Percentiles rank a stretch among this genome's conserved stretches.
phyloP scores from a whole-genome alignment of 345 rosid genomes.

The Garcia nutans region DNA sequence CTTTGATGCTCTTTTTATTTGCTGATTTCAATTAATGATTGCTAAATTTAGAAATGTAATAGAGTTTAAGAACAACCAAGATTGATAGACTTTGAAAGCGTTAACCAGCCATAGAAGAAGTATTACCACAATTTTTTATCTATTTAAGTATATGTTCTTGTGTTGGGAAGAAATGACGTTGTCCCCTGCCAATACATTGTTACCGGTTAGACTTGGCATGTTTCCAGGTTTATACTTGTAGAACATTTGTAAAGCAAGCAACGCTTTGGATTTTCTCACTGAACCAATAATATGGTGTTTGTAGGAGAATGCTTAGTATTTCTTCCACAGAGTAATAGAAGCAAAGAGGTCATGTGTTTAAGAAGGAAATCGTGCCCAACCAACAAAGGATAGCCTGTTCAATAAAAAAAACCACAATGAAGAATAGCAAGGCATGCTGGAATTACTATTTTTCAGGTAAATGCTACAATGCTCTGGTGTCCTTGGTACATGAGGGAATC shows the following conservation, averaged over 20 bases:
- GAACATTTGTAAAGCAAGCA: not conserved
- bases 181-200: not conserved
- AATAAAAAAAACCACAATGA: too few species aligned
- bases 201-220: not conserved
- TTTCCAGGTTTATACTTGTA: not conserved
- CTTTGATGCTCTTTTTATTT: too few species aligned
- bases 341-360: slow-evolving; percentile 54
- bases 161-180: not conserved
- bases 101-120: not conserved
- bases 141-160: not conserved
- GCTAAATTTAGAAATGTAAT: not conserved
- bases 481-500: too few species aligned
- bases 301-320: slow-evolving; percentile 62
- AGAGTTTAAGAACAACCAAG: not conserved
- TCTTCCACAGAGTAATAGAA: slow-evolving; percentile 56
- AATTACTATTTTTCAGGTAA: too few species aligned
- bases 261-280: not conserved
- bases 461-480: too few species aligned
- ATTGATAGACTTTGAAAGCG: not conserved
- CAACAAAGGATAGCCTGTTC: slow-evolving; percentile 37
- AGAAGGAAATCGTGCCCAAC: slow-evolving; percentile 61
- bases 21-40: not conserved
- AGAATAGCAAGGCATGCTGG: slow-evolving; percentile 52
- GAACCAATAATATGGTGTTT: not conserved
- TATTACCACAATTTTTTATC: not conserved